phyloP scores from a whole-genome alignment of 106 monocot genomes.

The Amphibolis antarctica region DNA sequence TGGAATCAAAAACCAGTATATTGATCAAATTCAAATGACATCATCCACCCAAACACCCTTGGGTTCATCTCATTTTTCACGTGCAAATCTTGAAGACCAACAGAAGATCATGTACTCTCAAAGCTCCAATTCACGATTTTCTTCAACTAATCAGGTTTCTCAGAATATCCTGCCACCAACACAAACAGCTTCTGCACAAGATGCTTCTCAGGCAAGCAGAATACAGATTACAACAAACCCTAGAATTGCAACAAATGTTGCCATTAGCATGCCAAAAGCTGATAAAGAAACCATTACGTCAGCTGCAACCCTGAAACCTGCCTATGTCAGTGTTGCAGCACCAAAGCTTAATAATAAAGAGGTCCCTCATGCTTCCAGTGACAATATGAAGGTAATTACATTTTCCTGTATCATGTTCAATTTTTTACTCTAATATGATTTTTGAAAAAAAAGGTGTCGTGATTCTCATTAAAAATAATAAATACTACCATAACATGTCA shows the following conservation, averaged over 20 bases:
- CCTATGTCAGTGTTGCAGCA: conserved; percentile 58
- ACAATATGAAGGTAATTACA: conserved; percentile 39
- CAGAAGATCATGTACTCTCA: conserved; percentile 21
- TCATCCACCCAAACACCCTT: conserved; percentile 33
- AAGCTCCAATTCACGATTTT: conserved; percentile 29
- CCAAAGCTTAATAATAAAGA: conserved; percentile 33
- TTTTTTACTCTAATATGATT: not conserved
- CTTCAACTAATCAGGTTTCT: conserved; percentile 41
- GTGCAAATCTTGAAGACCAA: conserved; percentile 20
- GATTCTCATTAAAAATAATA: too few relatives aligned
- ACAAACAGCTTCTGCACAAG: conserved; percentile 20
- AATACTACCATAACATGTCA: too few relatives aligned
- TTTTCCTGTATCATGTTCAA: not conserved
- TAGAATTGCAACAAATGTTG: conserved; percentile 74
- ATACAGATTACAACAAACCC: conserved; percentile 96
- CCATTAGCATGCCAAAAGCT: conserved; percentile 35
- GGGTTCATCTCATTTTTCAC: conserved; percentile 17
- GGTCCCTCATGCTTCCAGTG: conserved; percentile 33
- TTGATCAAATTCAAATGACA: conserved; percentile 41
- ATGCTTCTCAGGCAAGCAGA: conserved; percentile 55
- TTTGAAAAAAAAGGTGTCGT: not conserved
- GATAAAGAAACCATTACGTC: conserved; percentile 37
- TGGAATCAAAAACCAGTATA: conserved; percentile 19
- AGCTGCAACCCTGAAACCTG: conserved; percentile 48
- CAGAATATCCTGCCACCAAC: conserved; percentile 34